Conservation (phyloP, 176 grass and related monocot species). For the Poa annua region DNA sequence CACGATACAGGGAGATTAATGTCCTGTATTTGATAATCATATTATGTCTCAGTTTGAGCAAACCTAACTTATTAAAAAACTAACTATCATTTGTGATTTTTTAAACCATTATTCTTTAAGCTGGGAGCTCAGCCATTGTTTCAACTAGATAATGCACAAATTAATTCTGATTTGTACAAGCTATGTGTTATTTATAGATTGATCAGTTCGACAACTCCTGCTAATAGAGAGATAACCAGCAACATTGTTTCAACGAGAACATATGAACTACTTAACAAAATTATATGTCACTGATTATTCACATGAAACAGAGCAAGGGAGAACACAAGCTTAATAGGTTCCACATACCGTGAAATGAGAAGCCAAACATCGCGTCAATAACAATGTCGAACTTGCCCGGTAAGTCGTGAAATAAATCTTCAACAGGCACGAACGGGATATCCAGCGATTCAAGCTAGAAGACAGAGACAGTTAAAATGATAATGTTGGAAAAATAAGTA, state of each 20-base stretch:
- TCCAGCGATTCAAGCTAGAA: slow-evolving; percentile 75
- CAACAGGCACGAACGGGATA: slow-evolving; percentile 60
- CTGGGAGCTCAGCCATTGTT: not conserved
- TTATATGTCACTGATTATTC: slow-evolving; percentile 26
- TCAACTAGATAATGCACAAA: not conserved
- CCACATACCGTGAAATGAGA: slow-evolving; percentile 87
- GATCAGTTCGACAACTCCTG: slow-evolving; percentile 10
- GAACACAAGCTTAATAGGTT: slow-evolving; percentile 16
- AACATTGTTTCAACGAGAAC: slow-evolving; percentile 27
- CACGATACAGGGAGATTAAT: not conserved
- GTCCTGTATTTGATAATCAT: not conserved
- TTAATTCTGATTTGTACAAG: not conserved
- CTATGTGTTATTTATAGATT: not conserved
- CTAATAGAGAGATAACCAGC: not conserved
- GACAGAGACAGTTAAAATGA: not conserved
- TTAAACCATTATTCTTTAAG: not conserved
- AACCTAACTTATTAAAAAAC: not conserved
- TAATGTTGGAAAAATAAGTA: slow-evolving; percentile 20
- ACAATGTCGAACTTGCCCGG: slow-evolving; percentile 68
- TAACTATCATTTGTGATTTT: not conserved
- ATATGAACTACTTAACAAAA: slow-evolving; percentile 18
- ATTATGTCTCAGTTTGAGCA: not conserved
- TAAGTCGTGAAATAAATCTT: slow-evolving; percentile 66
- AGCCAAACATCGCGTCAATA: slow-evolving; percentile 94
- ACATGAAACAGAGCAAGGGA: not conserved